Evolutionary conservation across 371 early-diverging fungal species (phyloP).

Genomic region (Syncephalastrum sp.): DNA sequence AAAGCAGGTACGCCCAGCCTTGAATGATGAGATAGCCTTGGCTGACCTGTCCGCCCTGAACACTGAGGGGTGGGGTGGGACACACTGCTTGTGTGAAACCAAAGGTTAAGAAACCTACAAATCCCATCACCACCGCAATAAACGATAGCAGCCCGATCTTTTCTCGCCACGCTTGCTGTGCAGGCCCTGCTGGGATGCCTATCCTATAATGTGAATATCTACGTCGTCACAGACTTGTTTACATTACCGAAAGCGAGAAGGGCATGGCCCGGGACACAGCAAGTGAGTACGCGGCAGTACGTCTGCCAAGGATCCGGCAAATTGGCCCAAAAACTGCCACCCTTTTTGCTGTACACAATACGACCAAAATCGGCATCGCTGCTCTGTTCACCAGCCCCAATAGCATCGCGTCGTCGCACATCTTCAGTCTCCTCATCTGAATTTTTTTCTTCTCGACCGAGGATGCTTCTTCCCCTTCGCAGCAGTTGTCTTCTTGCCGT

Average conservation of each 20-base stretch:
- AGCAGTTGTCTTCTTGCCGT: conserved; percentile 18
- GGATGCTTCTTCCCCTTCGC: conserved; percentile 44
- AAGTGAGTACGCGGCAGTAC: conserved; percentile 53
- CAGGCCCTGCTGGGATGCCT: conserved; percentile 50
- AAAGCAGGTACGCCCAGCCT: conserved; percentile 58
- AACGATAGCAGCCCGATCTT: conserved; percentile 78
- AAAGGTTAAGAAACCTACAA: conserved; percentile 63
- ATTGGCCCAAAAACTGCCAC: conserved; percentile 3
- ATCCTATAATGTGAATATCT: not conserved
- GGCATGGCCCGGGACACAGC: conserved; percentile 44
- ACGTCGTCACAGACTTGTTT: not conserved
- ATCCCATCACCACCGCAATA: conserved; percentile 48
- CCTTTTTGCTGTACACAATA: conserved; percentile 2
- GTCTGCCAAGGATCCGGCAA: conserved; percentile 44
- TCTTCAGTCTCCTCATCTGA: conserved; percentile 14
- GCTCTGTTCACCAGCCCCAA: conserved; percentile 1
- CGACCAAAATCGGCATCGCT: conserved; percentile 1
- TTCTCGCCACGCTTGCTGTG: conserved; percentile 83
- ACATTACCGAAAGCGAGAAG: conserved; percentile 14
- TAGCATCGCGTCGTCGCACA: conserved; percentile 5
- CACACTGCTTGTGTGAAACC: conserved; percentile 61
- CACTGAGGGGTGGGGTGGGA: conserved; percentile 34
- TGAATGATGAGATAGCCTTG: conserved; percentile 48
- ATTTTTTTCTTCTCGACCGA: conserved; percentile 46
- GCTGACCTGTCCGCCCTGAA: conserved; percentile 36